phyloP scores from a whole-genome alignment of 225 moss, liverwort and hornwort species.

The Pseudisothecium myosuroides region DNA sequence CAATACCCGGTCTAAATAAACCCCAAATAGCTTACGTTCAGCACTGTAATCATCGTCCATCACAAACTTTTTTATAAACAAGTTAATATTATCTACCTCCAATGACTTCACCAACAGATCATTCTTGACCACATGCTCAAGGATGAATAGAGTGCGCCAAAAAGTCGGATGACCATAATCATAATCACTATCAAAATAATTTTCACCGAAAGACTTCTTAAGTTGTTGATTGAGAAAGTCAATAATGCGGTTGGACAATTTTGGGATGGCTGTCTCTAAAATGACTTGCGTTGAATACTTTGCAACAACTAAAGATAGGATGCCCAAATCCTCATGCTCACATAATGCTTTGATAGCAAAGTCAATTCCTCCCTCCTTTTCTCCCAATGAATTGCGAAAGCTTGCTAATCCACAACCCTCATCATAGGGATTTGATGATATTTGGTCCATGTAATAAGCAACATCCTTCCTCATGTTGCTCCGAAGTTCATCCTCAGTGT shows the following conservation, averaged over 20 bases:
- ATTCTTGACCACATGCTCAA: neutral
- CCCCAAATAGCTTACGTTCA: too few relatives aligned
- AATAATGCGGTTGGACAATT: neutral
- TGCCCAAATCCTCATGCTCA: neutral
- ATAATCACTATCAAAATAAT: too few relatives aligned
- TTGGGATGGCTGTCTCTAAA: accelerated
- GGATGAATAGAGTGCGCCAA: neutral
- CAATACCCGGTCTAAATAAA: accelerated
- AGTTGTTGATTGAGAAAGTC: neutral
- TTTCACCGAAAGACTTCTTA: accelerated
- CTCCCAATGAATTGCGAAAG: accelerated
- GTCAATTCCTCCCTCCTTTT: neutral
- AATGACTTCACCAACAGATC: neutral
- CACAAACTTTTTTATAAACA: too few relatives aligned
- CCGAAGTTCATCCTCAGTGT: neutral
- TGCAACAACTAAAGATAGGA: neutral
- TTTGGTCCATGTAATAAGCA: neutral
- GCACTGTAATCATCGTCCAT: accelerated
- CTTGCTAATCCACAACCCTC: neutral
- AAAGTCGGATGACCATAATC: neutral
- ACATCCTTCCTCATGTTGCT: neutral
- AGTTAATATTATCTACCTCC: neutral
- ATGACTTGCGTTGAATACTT: neutral
- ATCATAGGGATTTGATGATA: neutral
- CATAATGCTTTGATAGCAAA: neutral